Percentiles rank a stretch among this genome's conserved stretches.
phyloP scores from a whole-genome alignment of 2,329 filamentous ascomycete genomes.

The Ciborinia camelliae region DNA sequence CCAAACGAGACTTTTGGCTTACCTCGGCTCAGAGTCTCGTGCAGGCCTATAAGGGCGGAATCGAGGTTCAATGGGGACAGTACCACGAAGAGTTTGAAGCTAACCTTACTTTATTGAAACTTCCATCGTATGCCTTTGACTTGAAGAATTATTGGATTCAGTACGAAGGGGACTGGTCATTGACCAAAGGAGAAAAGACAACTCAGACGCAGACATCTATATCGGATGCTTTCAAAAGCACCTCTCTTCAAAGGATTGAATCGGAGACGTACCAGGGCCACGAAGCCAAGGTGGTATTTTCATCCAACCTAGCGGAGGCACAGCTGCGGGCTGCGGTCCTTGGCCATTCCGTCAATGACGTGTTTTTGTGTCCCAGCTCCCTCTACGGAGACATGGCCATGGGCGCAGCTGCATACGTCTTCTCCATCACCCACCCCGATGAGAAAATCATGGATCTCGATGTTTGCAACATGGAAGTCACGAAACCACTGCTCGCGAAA shows the following conservation, averaged over 20 bases:
- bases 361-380: conserved; percentile 6
- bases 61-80: conserved; percentile 5
- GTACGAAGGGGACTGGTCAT: conserved; percentile 56
- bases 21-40: background rate
- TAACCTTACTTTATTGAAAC: background rate
- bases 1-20: background rate
- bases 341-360: conserved; percentile 6
- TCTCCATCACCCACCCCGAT: conserved; percentile 39
- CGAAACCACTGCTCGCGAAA: conserved; percentile 6
- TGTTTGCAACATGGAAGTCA: conserved; percentile 63
- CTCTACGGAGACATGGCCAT: conserved; percentile 12
- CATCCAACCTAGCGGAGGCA: background rate
- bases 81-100: background rate
- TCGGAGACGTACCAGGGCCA: background rate
- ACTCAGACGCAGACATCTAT: background rate
- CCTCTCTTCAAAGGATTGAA: background rate
- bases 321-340: background rate
- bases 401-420: conserved; percentile 47
- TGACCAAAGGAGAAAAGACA: conserved; percentile 41
- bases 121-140: conserved; percentile 64
- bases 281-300: background rate
- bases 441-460: conserved; percentile 49
- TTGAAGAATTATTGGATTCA: conserved; percentile 63
- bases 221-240: background rate
- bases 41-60: background rate